Conservation (phyloP, 257 asterid species). For the Capsicum baccatum region DNA sequence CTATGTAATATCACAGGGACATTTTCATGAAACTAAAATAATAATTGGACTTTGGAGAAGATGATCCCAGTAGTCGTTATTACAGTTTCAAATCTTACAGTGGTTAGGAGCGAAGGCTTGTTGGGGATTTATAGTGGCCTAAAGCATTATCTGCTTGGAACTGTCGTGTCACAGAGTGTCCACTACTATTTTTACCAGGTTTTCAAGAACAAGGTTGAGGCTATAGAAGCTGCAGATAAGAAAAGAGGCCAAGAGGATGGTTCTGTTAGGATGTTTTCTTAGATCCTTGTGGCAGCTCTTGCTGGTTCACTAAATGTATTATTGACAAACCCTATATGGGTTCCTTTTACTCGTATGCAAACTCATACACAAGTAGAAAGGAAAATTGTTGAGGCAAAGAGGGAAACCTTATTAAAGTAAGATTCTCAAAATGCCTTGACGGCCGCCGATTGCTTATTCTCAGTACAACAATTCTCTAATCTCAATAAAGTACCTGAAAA, state of each 20-base stretch:
- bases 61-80: too few species aligned
- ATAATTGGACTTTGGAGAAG: too few species aligned
- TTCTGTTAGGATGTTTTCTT: constrained; percentile 85
- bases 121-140: constrained; percentile 96
- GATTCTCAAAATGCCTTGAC: too few species aligned
- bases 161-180: constrained; percentile 93
- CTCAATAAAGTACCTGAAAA: constrained; percentile 29
- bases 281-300: constrained; percentile 92
- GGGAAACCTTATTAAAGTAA: too few species aligned
- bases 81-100: constrained; percentile 60
- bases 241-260: constrained; percentile 77
- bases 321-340: constrained; percentile 90
- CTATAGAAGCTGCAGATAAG: constrained; percentile 37
- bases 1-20: too few species aligned
- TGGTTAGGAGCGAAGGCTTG: constrained; percentile 72
- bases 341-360: constrained; percentile 97
- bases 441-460: too few species aligned
- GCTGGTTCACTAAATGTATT: constrained; percentile 94
- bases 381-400: too few species aligned
- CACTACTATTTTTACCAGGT: constrained; percentile 88
- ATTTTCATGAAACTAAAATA: too few species aligned
- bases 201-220: constrained; percentile 75
- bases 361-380: too few species aligned
- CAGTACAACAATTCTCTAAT: too few species aligned
- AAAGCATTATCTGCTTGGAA: constrained; percentile 86